Evolutionary conservation across 768 basidiomycete genomes (phyloP).

Genomic region (Collybiopsis luxurians): DNA sequence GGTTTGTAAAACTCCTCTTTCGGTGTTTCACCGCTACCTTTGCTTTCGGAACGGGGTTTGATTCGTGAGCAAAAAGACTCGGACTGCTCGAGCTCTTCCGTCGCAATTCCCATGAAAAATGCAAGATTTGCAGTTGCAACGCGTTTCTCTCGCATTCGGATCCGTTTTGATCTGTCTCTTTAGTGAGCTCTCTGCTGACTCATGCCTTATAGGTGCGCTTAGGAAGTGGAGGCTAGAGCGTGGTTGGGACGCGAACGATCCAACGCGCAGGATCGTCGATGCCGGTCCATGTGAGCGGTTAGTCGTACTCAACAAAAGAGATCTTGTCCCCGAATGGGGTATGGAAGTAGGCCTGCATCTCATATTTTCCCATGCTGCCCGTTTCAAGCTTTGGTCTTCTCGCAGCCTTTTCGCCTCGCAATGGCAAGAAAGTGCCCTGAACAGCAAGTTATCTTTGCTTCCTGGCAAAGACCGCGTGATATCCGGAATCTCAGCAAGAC

Average conservation of each 20-base stretch:
- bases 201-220: constrained; percentile 49
- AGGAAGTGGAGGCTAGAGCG: constrained; percentile 69
- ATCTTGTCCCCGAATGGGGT: constrained; percentile 87
- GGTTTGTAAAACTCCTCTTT: constrained; percentile 34
- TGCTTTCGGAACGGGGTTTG: background rate
- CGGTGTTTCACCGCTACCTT: background rate
- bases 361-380: background rate
- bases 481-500: constrained; percentile 61
- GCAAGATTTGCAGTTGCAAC: background rate
- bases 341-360: constrained; percentile 56
- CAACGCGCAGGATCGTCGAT: constrained; percentile 34
- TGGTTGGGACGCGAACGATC: constrained; percentile 49
- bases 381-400: constrained; percentile 9
- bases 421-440: constrained; percentile 72
- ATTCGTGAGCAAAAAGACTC: too few relatives aligned
- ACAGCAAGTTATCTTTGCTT: constrained; percentile 68
- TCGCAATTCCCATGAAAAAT: background rate
- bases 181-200: background rate
- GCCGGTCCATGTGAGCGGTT: constrained; percentile 71
- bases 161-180: constrained; percentile 1
- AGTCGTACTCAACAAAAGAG: constrained; percentile 90
- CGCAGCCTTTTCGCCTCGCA: constrained; percentile 69
- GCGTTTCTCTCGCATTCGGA: background rate
- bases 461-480: constrained; percentile 65
- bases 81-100: too few relatives aligned